A percentile compares a stretch with the other conserved stretches of the same genome.
Evolutionary conservation across 2,329 filamentous ascomycete species (phyloP).

Genomic region (Chlorencoelia australis): DNA sequence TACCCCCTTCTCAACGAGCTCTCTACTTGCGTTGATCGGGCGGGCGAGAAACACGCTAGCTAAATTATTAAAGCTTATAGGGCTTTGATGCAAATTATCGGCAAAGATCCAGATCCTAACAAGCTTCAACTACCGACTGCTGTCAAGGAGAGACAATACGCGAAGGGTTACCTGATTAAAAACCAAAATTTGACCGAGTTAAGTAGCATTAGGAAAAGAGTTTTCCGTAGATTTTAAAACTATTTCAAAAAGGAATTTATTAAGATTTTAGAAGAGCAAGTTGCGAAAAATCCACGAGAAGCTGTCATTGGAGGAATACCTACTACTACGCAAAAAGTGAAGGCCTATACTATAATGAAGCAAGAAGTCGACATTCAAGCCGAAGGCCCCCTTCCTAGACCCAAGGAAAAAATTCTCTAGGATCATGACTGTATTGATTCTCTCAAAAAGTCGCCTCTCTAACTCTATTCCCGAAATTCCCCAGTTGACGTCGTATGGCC

Average conservation of each 20-base stretch:
- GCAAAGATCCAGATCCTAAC: conserved; percentile 54
- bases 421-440: too few relatives aligned
- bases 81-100: conserved; percentile 68
- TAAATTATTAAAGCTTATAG: conserved; percentile 76
- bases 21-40: conserved; percentile 59
- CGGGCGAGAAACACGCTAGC: conserved; percentile 59
- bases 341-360: too few relatives aligned
- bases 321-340: conserved; percentile 80
- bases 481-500: too few relatives aligned
- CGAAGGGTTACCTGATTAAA: conserved; percentile 67
- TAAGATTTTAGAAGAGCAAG: conserved; percentile 62
- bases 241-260: conserved; percentile 79
- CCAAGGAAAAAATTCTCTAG: too few relatives aligned
- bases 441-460: too few relatives aligned
- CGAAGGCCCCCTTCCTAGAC: too few relatives aligned
- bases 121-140: conserved; percentile 51
- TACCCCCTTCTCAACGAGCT: conserved; percentile 73
- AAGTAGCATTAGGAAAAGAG: conserved; percentile 63
- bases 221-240: conserved; percentile 67
- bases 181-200: conserved; percentile 52
- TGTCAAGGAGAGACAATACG: conserved; percentile 67
- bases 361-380: too few relatives aligned
- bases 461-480: too few relatives aligned
- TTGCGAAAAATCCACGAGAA: conserved; percentile 77
- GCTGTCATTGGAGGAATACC: conserved; percentile 85